Conservation (phyloP, 1,284 basidiomycete genomes). For the Butyriboletus appendiculatus region DNA sequence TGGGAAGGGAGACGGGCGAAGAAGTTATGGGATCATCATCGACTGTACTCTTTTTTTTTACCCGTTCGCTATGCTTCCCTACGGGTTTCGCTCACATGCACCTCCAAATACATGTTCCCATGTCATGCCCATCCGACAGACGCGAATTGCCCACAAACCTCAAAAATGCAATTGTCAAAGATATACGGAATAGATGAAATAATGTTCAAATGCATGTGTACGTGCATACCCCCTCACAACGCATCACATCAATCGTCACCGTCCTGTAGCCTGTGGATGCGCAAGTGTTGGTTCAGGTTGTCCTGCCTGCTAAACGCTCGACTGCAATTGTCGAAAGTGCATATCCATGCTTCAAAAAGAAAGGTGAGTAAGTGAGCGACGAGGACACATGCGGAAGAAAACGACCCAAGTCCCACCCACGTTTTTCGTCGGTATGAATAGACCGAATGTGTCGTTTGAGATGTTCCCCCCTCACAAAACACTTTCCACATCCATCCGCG, state of each 20-base stretch:
- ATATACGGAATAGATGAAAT: conserved; percentile 25
- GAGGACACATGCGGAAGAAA: not conserved
- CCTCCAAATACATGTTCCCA: conserved; percentile 26
- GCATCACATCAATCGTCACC: conserved; percentile 17
- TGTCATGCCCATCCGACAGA: conserved; percentile 8
- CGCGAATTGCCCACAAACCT: not conserved
- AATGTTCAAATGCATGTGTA: conserved; percentile 11
- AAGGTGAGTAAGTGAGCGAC: not conserved
- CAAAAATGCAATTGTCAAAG: conserved; percentile 4
- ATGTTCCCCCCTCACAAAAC: conserved; percentile 66
- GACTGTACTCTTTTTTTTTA: conserved; percentile 16
- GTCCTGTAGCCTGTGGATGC: conserved; percentile 51
- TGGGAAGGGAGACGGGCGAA: not conserved
- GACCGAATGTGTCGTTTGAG: conserved; percentile 65
- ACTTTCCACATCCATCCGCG: conserved; percentile 55
- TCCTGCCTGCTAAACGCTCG: conserved; percentile 81
- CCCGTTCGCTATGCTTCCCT: conserved; percentile 9
- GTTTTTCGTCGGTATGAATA: conserved; percentile 71
- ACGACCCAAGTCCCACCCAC: conserved; percentile 38
- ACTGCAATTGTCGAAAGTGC: conserved; percentile 66
- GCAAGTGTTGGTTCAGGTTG: conserved; percentile 78
- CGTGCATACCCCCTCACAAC: not conserved
- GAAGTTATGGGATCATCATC: not conserved
- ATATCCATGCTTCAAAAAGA: conserved; percentile 53
- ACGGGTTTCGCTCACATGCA: conserved; percentile 1